Conservation (phyloP, 331 rosid genomes). For the Saraca asoca region DNA sequence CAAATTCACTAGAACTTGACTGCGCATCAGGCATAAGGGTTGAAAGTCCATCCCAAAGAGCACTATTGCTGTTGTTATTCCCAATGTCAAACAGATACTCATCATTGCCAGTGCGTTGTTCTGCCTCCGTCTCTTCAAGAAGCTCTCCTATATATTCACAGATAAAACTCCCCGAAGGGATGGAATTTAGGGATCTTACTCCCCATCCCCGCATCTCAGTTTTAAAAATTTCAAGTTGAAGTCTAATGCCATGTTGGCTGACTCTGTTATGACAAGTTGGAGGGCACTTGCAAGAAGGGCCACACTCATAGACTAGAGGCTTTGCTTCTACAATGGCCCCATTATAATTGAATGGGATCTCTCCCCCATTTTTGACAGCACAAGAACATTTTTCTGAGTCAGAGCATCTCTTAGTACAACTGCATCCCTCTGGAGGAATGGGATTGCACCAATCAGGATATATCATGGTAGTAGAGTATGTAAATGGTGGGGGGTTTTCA, state of each 20-base stretch:
- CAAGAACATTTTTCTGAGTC: constrained; percentile 69
- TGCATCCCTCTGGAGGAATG: constrained; percentile 60
- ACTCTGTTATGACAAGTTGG: constrained; percentile 76
- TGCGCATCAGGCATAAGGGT: constrained; percentile 57
- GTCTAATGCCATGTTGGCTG: constrained; percentile 71
- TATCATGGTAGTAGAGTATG: constrained; percentile 66
- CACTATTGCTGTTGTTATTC: constrained; percentile 50
- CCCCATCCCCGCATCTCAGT: constrained; percentile 88
- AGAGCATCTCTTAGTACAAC: constrained; percentile 71
- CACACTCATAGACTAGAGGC: constrained; percentile 84
- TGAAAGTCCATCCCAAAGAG: constrained; percentile 73
- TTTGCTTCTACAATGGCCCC: constrained; percentile 84
- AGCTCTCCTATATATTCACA: constrained; percentile 92
- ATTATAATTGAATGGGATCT: constrained; percentile 74
- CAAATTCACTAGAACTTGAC: constrained; percentile 46
- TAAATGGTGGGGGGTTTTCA: constrained; percentile 73
- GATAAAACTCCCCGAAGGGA: constrained; percentile 84
- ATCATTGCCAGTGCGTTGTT: constrained; percentile 73
- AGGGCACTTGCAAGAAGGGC: constrained; percentile 77
- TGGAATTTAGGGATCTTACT: constrained; percentile 81
- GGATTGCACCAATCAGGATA: constrained; percentile 70
- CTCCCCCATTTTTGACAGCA: constrained; percentile 79
- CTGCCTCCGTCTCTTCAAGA: constrained; percentile 83
- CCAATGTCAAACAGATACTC: constrained; percentile 93
- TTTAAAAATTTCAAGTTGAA: constrained; percentile 83